A percentile compares a stretch with the other conserved stretches of the same genome.
These are phyloP conservation scores for Pichia sp. DNA, from an alignment of 1,139 yeast species.

Conservation along the genomic window DNA sequence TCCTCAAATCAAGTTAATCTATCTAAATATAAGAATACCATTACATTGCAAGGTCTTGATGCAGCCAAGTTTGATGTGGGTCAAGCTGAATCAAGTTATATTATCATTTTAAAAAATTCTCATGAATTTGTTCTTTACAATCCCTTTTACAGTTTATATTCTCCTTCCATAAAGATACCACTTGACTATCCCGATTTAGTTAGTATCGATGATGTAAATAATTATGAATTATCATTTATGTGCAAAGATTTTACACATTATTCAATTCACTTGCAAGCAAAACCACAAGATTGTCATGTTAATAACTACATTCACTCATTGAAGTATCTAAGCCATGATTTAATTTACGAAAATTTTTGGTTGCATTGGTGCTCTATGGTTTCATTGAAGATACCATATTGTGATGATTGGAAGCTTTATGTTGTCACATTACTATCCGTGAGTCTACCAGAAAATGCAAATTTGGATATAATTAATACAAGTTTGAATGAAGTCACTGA, in stretches of 20 bases:
- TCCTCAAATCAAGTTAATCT: slow-evolving; percentile 30
- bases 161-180: slow-evolving; percentile 36
- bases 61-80: slow-evolving; percentile 37
- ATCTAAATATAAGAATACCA: slow-evolving; percentile 34
- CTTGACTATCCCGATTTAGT: slow-evolving; percentile 17
- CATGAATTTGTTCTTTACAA: slow-evolving; percentile 44
- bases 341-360: slow-evolving; percentile 52
- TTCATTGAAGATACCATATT: slow-evolving; percentile 33
- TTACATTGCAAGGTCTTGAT: slow-evolving; percentile 36
- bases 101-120: slow-evolving; percentile 30
- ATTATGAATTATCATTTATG: slow-evolving; percentile 20
- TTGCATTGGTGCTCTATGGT: slow-evolving; percentile 60
- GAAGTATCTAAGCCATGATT: slow-evolving; percentile 51
- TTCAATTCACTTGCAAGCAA: slow-evolving; percentile 35
- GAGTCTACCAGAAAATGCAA: slow-evolving; percentile 37
- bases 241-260: slow-evolving; percentile 28
- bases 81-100: slow-evolving; percentile 34
- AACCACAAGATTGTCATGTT: slow-evolving; percentile 44
- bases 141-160: slow-evolving; percentile 56
- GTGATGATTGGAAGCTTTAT: slow-evolving; percentile 61
- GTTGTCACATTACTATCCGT: slow-evolving; percentile 46
- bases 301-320: slow-evolving; percentile 43
- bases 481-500: slow-evolving; percentile 35
- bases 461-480: slow-evolving; percentile 19
- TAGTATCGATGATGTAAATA: slow-evolving; percentile 16